Base-by-base conservation (phyloP, 2,329 filamentous ascomycete species). In the Didymella arachidicola region DNA sequence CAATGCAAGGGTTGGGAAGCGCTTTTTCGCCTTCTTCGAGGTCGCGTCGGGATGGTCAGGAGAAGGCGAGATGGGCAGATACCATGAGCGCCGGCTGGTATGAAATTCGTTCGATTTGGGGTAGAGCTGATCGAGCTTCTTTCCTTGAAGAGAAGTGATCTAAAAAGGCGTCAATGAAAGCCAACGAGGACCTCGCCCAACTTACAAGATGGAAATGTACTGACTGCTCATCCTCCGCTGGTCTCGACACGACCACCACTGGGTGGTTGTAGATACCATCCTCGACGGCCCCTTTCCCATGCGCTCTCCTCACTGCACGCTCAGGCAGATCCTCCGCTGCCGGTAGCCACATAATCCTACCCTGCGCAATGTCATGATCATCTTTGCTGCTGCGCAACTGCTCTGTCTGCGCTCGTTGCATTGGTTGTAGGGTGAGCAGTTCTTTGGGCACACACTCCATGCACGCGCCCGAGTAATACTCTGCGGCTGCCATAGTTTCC, bases 141-240 rank as follows among this genome's bases (percentile, higher is more conserved):
- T 75, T 39, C 73, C 71, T 54, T 74, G 67, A 45, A 76, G 67
- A 5, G 73, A 76, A 2, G 73, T 75, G 14, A 76, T 71, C 74
- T 76, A 41, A 3, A 36, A 16, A 29, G 42, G 22, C 22, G 55
- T 74, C 29, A 70, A 65, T 54, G 48, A 14, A 14, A 34, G 18
- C 8, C 14, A 11, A n/a, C 2, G 11, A 8, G 18, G 4, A 4
- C 39, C 16, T 11, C 16, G 22, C 19, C 19, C 7, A 36, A 63
- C 73, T 68, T 59, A 76, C 74, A 36, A 77, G 64, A 43, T 76
- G 72, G 57, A 77, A 76, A 53, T 76, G 73, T n/a, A 71, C 69
- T 2, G 60, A 34, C 26, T 66, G 59, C 7, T 55, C 57, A 2
- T 72, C 68, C 2, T 72, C 66, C 10, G 53, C 60, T 53, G 73